These are phyloP conservation scores for Mortierella sp. DNA, from an alignment of 371 early-diverging fungal genomes.

Conservation along the genomic window DNA sequence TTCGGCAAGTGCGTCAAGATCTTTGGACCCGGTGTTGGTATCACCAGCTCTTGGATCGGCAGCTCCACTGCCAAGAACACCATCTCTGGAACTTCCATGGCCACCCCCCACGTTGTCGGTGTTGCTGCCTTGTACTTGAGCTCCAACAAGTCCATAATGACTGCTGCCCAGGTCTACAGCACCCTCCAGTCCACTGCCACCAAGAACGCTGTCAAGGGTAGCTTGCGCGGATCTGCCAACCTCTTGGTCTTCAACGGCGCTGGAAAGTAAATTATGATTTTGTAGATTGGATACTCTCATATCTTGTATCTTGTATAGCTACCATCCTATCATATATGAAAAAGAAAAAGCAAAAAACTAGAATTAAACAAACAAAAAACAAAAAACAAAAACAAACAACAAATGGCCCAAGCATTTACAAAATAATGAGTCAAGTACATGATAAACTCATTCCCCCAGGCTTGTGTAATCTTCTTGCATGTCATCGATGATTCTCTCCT, in stretches of 20 bases:
- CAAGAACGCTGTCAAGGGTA: constrained; percentile 34
- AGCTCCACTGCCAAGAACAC: constrained; percentile 35
- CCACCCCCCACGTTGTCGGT: constrained; percentile 50
- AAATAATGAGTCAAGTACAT: no score
- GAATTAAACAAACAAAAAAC: no score
- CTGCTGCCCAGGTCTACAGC: constrained; percentile 30
- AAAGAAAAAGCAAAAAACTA: not conserved
- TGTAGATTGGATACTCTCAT: not conserved
- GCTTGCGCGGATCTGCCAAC: constrained; percentile 40
- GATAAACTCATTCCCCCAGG: no score
- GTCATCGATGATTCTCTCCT: no score
- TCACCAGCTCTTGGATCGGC: constrained; percentile 49
- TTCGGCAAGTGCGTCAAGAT: constrained; percentile 74
- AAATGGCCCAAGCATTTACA: no score
- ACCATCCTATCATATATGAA: not conserved
- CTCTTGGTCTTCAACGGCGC: constrained; percentile 54
- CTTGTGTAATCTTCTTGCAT: no score
- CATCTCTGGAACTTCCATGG: constrained; percentile 53
- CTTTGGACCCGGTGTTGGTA: constrained; percentile 67
- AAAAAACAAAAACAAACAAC: no score
- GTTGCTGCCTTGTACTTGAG: constrained; percentile 45
- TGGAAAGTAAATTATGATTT: constrained; percentile 38
- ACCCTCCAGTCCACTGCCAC: constrained; percentile 29
- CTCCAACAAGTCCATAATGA: constrained; percentile 11
- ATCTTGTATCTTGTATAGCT: not conserved